These are phyloP conservation scores for Geranium incanum DNA, from an alignment of 441 rosid species.

Conservation along the genomic window DNA sequence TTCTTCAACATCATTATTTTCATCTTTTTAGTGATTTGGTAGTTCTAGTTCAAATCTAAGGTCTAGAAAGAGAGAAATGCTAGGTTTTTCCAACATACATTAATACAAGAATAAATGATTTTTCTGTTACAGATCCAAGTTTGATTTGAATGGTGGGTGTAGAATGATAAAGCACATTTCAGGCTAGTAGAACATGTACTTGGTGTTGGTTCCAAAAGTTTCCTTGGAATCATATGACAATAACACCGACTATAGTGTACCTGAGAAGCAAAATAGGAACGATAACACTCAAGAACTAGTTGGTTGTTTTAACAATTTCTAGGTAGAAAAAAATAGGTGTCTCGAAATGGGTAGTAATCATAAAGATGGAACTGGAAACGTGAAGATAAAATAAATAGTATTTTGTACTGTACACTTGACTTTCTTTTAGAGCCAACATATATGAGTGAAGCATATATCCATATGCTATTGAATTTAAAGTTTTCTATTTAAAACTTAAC, in stretches of 20 bases:
- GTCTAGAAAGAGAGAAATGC: neutral
- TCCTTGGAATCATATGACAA: neutral
- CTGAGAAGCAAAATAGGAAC: neutral
- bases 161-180: neutral
- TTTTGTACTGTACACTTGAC: neutral
- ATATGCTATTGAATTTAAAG: no score
- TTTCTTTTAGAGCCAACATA: neutral
- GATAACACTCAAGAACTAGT: neutral
- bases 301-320: neutral
- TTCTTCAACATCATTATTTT: neutral
- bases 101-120: neutral
- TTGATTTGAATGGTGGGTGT: neutral
- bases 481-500: neutral
- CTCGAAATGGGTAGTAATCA: neutral
- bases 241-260: neutral
- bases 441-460: neutral
- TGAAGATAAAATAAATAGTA: neutral
- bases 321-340: neutral
- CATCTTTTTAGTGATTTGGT: neutral
- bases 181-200: neutral
- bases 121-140: neutral
- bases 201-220: neutral
- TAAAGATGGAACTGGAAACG: neutral
- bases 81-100: conserved; percentile 3
- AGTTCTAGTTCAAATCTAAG: neutral